A percentile compares a stretch with the other conserved stretches of the same genome.
These are phyloP conservation scores for Schrenkiella parvula DNA, from an alignment of 345 rosid species.

Conservation along the genomic window DNA sequence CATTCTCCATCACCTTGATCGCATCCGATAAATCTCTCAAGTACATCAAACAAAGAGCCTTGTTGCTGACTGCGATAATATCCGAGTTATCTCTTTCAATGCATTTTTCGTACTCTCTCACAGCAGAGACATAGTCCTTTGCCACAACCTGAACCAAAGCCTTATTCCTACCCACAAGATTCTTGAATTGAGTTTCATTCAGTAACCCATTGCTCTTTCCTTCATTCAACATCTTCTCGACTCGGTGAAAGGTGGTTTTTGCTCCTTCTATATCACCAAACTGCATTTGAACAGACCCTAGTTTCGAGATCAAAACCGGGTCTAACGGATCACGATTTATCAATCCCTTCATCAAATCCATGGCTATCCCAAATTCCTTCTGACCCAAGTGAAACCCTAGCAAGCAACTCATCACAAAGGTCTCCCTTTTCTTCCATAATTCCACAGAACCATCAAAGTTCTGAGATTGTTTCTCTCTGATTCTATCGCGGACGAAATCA, in stretches of 20 bases:
- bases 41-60: slow-evolving; percentile 90
- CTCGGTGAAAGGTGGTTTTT: slow-evolving; percentile 45
- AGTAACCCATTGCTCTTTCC: slow-evolving; percentile 31
- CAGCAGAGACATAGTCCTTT: slow-evolving; percentile 90
- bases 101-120: slow-evolving; percentile 84
- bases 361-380: slow-evolving; percentile 66
- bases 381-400: slow-evolving; percentile 64
- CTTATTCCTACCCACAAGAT: slow-evolving; percentile 76
- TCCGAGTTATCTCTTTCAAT: slow-evolving; percentile 82
- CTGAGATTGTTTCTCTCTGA: slow-evolving; percentile 32
- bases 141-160: slow-evolving; percentile 79
- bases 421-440: slow-evolving; percentile 69
- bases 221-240: slow-evolving; percentile 49
- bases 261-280: slow-evolving; percentile 87
- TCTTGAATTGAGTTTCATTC: slow-evolving; percentile 54
- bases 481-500: slow-evolving; percentile 50
- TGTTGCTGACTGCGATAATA: slow-evolving; percentile 73
- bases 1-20: slow-evolving; percentile 83
- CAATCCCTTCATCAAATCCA: slow-evolving; percentile 58
- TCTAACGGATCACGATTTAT: slow-evolving; percentile 44
- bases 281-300: slow-evolving; percentile 90
- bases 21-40: slow-evolving; percentile 83
- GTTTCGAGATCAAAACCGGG: slow-evolving; percentile 61
- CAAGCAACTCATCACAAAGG: slow-evolving; percentile 57
- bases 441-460: slow-evolving; percentile 35